Conservation (phyloP, 352 stramenopile species). For the Plasmopara muralis region DNA sequence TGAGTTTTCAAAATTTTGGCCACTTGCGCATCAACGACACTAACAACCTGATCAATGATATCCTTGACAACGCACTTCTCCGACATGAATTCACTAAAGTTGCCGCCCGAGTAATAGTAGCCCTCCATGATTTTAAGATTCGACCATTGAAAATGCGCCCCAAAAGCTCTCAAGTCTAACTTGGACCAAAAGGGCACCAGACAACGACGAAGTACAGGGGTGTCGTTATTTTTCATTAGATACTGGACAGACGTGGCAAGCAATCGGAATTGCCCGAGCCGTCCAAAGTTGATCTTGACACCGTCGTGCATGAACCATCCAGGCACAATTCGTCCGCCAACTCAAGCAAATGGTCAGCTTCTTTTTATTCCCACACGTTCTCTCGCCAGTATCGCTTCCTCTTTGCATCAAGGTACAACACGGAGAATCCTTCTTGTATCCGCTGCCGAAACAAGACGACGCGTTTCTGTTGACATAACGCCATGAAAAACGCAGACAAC, state of each 20-base stretch:
- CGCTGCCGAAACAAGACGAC: not conserved
- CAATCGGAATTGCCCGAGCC: not conserved
- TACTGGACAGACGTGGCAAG: slow-evolving; percentile 1
- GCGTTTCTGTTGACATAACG: not conserved
- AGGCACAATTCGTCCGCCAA: not conserved
- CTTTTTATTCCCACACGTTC: not conserved
- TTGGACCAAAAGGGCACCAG: slow-evolving; percentile 1
- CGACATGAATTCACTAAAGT: not conserved
- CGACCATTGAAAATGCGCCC: not conserved
- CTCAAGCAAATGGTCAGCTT: not conserved
- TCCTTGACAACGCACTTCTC: no score
- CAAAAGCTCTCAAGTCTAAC: not conserved
- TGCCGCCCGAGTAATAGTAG: not conserved
- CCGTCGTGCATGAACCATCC: not conserved
- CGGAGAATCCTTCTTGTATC: not conserved
- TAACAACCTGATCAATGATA: not conserved
- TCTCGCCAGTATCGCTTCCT: not conserved
- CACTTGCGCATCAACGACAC: not conserved
- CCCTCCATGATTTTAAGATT: not conserved
- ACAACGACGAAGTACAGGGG: not conserved
- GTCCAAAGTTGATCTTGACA: not conserved
- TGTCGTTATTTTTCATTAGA: not conserved
- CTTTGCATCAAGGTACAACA: not conserved
- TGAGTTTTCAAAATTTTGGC: not conserved
- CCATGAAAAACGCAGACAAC: slow-evolving; percentile 1